phyloP scores from a whole-genome alignment of 345 rosid species.

The Combretum micranthum region DNA sequence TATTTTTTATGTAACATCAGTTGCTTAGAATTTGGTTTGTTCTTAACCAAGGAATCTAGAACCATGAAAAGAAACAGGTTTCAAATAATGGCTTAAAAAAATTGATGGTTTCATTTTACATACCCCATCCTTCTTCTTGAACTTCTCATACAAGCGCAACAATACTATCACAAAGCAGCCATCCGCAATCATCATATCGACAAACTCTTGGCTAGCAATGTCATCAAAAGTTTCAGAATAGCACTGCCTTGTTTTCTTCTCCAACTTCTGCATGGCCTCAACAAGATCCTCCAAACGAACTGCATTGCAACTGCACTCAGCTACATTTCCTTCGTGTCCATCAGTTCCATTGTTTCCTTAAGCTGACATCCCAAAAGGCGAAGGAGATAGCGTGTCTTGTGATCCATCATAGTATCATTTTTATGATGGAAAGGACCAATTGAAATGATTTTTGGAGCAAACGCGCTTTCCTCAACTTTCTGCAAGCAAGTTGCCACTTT shows the following conservation, averaged over 20 bases:
- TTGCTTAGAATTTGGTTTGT: no score
- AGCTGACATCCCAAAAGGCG: background rate
- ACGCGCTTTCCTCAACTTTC: conserved; percentile 1
- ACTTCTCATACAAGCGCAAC: background rate
- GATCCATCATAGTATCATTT: background rate
- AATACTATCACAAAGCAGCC: background rate
- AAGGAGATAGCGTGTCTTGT: background rate
- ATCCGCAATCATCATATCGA: no score
- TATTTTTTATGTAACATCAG: no score
- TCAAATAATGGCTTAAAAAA: no score
- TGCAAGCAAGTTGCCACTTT: conserved; percentile 3
- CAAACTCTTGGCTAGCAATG: no score
- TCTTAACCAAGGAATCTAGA: no score
- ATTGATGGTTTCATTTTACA: background rate
- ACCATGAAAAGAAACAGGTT: no score
- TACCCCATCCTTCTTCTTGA: background rate
- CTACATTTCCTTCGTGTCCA: no score
- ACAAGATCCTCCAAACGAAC: background rate
- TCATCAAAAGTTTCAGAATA: no score
- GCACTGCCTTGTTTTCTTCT: no score
- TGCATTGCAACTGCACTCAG: no score
- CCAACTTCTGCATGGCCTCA: background rate
- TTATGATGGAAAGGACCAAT: conserved; percentile 8
- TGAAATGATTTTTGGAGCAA: conserved; percentile 2
- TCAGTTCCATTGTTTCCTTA: background rate